A percentile compares a stretch with the other conserved stretches of the same genome.
Conservation (phyloP, 225 moss, liverwort and hornwort species). For the Anthoceros angustus region DNA sequence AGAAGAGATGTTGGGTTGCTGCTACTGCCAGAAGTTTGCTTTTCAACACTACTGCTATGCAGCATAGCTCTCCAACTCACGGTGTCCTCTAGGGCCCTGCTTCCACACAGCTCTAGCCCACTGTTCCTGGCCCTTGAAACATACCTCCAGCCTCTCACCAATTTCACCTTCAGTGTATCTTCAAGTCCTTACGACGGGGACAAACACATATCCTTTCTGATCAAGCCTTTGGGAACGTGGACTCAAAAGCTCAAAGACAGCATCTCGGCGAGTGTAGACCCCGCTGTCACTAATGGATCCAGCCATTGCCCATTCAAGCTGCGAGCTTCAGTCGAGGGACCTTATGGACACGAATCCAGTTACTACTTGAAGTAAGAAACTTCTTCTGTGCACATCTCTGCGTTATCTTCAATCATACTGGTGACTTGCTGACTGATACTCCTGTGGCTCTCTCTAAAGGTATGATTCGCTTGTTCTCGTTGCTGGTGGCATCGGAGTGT, state of each 20-base stretch:
- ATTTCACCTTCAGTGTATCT: conserved; percentile 91
- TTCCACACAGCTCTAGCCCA: no score
- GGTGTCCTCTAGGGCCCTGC: no score
- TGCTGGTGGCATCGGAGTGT: conserved; percentile 80
- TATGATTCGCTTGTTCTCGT: conserved; percentile 70
- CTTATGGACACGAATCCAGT: conserved; percentile 76
- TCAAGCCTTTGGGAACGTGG: conserved; percentile 69
- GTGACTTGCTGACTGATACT: background rate
- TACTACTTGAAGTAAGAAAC: conserved; percentile 60
- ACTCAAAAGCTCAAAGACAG: conserved; percentile 34
- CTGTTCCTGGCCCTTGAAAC: no score
- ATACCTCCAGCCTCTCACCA: conserved; percentile 7
- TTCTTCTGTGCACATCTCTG: background rate
- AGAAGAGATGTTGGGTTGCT: conserved; percentile 45
- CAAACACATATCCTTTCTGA: conserved; percentile 48
- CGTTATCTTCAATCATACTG: background rate
- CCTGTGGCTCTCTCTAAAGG: conserved; percentile 17
- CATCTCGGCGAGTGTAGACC: conserved; percentile 27
- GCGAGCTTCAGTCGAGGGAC: conserved; percentile 58
- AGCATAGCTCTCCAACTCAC: no score
- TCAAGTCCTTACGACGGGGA: conserved; percentile 64
- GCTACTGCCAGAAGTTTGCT: conserved; percentile 19
- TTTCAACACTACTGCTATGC: no score
- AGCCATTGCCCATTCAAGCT: conserved; percentile 38
- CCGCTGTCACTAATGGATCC: background rate